A percentile compares a stretch with the other conserved stretches of the same genome.
Evolutionary conservation across 768 basidiomycete species (phyloP).

Genomic region (Panus rudis): DNA sequence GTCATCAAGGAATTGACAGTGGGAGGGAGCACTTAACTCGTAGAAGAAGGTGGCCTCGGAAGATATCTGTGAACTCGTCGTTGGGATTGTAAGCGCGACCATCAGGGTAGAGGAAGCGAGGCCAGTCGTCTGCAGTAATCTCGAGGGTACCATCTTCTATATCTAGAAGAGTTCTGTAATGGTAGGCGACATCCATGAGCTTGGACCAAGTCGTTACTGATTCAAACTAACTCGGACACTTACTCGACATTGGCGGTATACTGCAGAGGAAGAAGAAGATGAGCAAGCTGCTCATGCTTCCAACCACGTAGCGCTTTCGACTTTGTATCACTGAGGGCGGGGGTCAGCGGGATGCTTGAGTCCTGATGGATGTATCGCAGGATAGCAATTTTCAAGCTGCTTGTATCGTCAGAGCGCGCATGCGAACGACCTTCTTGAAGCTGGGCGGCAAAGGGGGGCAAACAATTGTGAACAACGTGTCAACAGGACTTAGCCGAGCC

Average conservation of each 20-base stretch:
- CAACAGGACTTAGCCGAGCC: too few species aligned
- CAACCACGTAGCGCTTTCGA: neutral
- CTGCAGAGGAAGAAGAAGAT: neutral
- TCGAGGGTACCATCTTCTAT: neutral
- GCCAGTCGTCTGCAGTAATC: neutral
- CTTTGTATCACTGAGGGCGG: neutral
- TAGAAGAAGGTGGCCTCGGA: neutral
- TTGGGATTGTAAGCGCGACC: neutral
- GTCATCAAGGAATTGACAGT: neutral
- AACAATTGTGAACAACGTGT: too few species aligned
- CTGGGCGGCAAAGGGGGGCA: too few species aligned
- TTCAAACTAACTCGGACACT: neutral
- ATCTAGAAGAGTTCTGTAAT: neutral
- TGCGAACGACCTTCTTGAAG: neutral
- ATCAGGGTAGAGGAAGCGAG: conserved; percentile 4
- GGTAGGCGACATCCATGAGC: neutral
- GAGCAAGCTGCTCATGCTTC: neutral
- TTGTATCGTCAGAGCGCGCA: neutral
- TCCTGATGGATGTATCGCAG: neutral
- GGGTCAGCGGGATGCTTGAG: neutral
- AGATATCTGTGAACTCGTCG: neutral
- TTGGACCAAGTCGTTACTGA: neutral
- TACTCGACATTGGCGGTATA: neutral
- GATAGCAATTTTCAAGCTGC: neutral
- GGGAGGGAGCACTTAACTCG: neutral